Conservation (phyloP, 2,329 filamentous ascomycete genomes). For the Lecanicillium sp. region DNA sequence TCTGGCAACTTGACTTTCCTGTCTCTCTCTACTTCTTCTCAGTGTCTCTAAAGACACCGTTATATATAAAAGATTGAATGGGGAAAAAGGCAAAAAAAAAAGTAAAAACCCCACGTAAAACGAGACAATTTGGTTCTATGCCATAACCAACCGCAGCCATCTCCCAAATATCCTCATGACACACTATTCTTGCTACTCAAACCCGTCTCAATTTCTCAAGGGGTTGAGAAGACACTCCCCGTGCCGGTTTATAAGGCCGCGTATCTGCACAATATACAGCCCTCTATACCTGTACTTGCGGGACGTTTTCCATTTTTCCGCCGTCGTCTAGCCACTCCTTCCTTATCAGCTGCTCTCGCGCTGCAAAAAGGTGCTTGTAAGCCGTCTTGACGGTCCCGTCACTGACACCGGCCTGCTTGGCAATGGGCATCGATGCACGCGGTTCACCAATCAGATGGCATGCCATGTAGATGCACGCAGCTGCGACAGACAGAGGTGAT, state of each 20-base stretch:
- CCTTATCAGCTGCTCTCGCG: slow-evolving; percentile 66
- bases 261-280: too few relatives aligned
- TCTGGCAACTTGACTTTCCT: not conserved
- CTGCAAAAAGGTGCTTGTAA: slow-evolving; percentile 78
- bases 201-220: not conserved
- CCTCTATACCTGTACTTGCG: slow-evolving; percentile 31
- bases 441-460: slow-evolving; percentile 75
- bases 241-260: too few relatives aligned
- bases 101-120: not conserved
- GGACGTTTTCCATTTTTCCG: slow-evolving; percentile 64
- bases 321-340: slow-evolving; percentile 66
- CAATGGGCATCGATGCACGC: slow-evolving; percentile 80
- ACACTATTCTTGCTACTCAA: not conserved
- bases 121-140: too few relatives aligned
- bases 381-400: slow-evolving; percentile 95
- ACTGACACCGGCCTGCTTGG: slow-evolving; percentile 76
- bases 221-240: too few relatives aligned
- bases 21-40: too few relatives aligned
- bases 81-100: slow-evolving; percentile 1
- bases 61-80: slow-evolving; percentile 1
- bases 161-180: too few relatives aligned
- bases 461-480: slow-evolving; percentile 94
- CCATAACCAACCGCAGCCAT: too few relatives aligned
- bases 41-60: not conserved
- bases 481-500: slow-evolving; percentile 87